These are phyloP conservation scores for Yarrowia galli DNA, from an alignment of 1,139 yeast species.

Conservation along the genomic window DNA sequence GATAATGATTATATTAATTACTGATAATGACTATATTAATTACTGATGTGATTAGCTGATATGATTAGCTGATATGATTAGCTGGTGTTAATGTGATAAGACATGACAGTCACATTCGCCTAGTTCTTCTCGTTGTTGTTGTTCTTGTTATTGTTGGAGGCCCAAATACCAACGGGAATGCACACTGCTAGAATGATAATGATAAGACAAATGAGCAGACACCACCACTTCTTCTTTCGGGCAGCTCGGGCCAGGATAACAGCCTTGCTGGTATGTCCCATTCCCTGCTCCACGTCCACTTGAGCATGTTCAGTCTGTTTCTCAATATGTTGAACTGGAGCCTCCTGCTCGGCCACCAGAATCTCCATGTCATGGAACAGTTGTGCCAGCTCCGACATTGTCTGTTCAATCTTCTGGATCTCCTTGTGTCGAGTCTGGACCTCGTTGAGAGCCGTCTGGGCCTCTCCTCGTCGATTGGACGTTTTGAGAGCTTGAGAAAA, in stretches of 20 bases:
- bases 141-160: background rate
- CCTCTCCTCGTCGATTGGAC: constrained; percentile 1
- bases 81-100: too few relatives aligned
- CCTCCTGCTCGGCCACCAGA: constrained; percentile 1
- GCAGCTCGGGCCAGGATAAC: background rate
- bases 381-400: constrained; percentile 1
- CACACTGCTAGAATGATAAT: background rate
- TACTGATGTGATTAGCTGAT: too few relatives aligned
- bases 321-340: background rate
- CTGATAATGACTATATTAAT: too few relatives aligned
- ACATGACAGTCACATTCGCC: background rate
- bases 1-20: background rate
- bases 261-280: constrained; percentile 1
- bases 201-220: background rate
- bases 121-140: background rate
- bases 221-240: constrained; percentile 7
- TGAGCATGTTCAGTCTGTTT: background rate
- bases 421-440: constrained; percentile 4
- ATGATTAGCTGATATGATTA: too few relatives aligned
- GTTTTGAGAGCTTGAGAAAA: background rate
- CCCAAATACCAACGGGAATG: background rate
- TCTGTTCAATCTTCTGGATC: constrained; percentile 4
- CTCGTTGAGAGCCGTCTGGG: background rate
- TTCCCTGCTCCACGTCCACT: constrained; percentile 2
- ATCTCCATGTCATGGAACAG: constrained; percentile 5